Base-by-base conservation (phyloP, 768 basidiomycete genomes). In the Multifurca ochricompacta region DNA sequence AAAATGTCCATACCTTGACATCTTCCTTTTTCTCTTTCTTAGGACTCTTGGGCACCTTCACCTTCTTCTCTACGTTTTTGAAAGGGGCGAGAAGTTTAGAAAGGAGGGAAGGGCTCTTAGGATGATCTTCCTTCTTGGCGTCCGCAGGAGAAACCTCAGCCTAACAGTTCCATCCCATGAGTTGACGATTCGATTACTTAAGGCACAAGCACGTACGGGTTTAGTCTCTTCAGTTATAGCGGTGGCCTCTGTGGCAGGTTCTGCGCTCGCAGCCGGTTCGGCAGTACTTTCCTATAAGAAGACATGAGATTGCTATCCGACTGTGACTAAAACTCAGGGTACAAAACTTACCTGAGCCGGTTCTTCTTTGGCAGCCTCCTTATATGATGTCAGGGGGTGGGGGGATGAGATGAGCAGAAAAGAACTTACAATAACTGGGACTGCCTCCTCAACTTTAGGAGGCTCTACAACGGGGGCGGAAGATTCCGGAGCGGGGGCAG, bases 1-100 rank as follows among this genome's bases (percentile, higher is more conserved):
- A 1, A 35, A 3, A 8, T 30, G 6, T n/a, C 65, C 70, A 51
- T 54, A 79, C 81, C 73, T 81, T 81, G 11, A 69, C 67, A 65
- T 83, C 82, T 62, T 85, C 81, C 73, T 86, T 85, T 77, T 86
- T 87, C 75, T 87, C 86, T 70, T 82, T 81, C 76, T 83, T 79
- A 64, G 74, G 76, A 59, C 71, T 77, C 71, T 77, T 87, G 62
- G 83, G 81, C 51, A 70, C 73, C 68, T 75, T 77, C 58, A 66
- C 67, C 69, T 72, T 75, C 48, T 67, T 64, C 39, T 69, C 68
- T 44, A 40, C 42, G 14, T 25, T 57, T 74, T 87, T 89, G 78
- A 91, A 83, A 37, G 85, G 79, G 27, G 82, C 82, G 55, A 94
- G 82, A 58, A 94, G 72, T 71, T 86, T 92, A 63, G 81, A 67